Evolutionary conservation across 768 basidiomycete genomes (phyloP), one percentile per base, ranked within the genome.

Genomic region (Lactifluus volemus): DNA sequence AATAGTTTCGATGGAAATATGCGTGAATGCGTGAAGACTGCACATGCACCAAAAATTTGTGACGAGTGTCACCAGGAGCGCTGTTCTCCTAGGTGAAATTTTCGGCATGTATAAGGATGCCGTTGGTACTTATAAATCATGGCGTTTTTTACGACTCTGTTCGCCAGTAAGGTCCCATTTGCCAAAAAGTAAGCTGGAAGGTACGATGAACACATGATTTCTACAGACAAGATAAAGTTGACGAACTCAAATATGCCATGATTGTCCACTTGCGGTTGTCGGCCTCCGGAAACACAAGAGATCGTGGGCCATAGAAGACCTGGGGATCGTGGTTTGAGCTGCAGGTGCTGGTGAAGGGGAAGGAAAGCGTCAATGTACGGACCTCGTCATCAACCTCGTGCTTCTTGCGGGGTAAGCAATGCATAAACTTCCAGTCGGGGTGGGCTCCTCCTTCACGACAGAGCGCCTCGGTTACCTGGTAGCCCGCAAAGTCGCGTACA

Each of bases 221-320:
- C 17, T 30, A 38, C 42, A 53, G 48, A 45, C 53, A 14, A 53
- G 45, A 42, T 48, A 19, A 12, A 39, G 5, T 25, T 6, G 45
- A 41, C 88, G 58, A 68, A 92, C 90, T 93, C 91, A 67, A 97
- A 96, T 11, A 83, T 73, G 14, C 91, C 85, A 95, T 92, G 67
- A 86, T 96, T 0, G 94, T 94, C 95, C 93, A 96, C 72, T 94
- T 95, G 60, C 96, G 83, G 76, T 99, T 99, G 75, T 98, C 95
- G 0, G 93, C 87, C 73, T 94, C 94, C 15, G 84, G 87, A 81
- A 94, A 99, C 12, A 89, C 96, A 49, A 97, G 82, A 15, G 90
- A 93, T 49, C 94, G 85, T 41, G 87, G 83, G 8, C 94, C 92
- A 70, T 98, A 97, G 72, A 98, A 98, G 17, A 98, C 88, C 88